phyloP scores from a whole-genome alignment of 306 rosid genomes.

The Cyclanthera cordifolia region DNA sequence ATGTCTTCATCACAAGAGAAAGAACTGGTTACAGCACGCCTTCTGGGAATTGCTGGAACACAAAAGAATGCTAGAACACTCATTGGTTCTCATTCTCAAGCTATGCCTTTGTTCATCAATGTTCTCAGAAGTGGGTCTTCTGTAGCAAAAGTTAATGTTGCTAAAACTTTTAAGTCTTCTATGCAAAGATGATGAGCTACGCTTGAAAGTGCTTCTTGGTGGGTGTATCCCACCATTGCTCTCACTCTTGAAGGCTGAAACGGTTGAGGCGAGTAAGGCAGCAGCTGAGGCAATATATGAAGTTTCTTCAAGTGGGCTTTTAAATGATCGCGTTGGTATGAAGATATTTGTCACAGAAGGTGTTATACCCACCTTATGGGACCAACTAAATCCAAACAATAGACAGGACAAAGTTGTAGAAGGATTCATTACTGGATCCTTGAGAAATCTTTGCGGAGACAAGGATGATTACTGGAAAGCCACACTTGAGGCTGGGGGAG shows the following conservation, averaged over 20 bases:
- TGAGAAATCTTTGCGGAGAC: slow-evolving; percentile 92
- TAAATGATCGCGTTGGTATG: slow-evolving; percentile 82
- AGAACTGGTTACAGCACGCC: slow-evolving; percentile 58
- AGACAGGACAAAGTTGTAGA: slow-evolving; percentile 79
- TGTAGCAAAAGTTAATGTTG: slow-evolving; percentile 76
- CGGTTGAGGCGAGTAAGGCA: slow-evolving; percentile 70
- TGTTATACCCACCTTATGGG: slow-evolving; percentile 93
- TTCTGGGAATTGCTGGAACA: slow-evolving; percentile 52
- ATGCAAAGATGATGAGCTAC: slow-evolving; percentile 85
- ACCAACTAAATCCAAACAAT: slow-evolving; percentile 59
- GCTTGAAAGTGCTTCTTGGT: slow-evolving; percentile 91
- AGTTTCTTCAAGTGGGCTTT: slow-evolving; percentile 87
- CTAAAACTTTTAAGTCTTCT: slow-evolving; percentile 60
- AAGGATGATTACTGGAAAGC: slow-evolving; percentile 91
- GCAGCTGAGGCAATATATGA: slow-evolving; percentile 93
- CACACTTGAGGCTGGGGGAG: slow-evolving; percentile 92
- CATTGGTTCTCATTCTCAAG: slow-evolving; percentile 92
- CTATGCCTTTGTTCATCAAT: slow-evolving; percentile 92
- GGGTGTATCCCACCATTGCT: slow-evolving; percentile 95
- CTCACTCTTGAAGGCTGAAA: slow-evolving; percentile 71
- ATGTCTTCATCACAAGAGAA: slow-evolving; percentile 66
- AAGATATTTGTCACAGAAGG: slow-evolving; percentile 92
- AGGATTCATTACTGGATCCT: slow-evolving; percentile 88
- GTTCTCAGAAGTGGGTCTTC: slow-evolving; percentile 78
- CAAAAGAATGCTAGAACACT: slow-evolving; percentile 70